Evolutionary conservation across 75 land plant species (phyloP).

Genomic region (Azolla pinnata): DNA sequence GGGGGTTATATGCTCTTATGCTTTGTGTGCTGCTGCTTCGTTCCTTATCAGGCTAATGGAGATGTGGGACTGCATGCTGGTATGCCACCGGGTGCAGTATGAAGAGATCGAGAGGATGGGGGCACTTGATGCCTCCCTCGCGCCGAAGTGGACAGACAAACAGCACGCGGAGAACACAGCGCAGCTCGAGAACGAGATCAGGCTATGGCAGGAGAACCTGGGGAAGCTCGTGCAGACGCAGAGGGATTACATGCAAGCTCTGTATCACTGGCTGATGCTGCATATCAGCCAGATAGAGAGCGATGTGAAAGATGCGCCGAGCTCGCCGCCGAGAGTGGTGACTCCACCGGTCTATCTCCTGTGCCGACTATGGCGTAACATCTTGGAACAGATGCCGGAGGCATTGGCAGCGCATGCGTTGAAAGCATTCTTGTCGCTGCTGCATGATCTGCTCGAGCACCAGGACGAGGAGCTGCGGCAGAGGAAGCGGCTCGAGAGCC

Average conservation of each 20-base stretch:
- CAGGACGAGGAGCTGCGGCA: constrained; percentile 66
- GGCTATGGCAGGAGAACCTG: constrained; percentile 51
- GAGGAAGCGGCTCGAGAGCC: constrained; percentile 53
- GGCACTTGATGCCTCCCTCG: constrained; percentile 31
- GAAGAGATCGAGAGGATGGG: constrained; percentile 64
- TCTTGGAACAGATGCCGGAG: constrained; percentile 57
- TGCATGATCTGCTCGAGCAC: constrained; percentile 51
- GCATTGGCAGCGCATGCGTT: constrained; percentile 82
- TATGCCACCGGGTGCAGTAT: constrained; percentile 66
- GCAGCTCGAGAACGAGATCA: constrained; percentile 68
- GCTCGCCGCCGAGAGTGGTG: constrained; percentile 8
- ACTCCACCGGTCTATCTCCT: constrained; percentile 52
- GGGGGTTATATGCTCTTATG: no score
- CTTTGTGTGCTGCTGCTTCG: no score
- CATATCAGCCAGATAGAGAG: constrained; percentile 47
- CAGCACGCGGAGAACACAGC: constrained; percentile 59
- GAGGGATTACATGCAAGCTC: constrained; percentile 60
- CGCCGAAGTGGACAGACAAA: constrained; percentile 46
- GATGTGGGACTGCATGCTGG: constrained; percentile 93
- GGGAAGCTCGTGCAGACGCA: constrained; percentile 51
- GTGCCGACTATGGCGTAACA: constrained; percentile 67
- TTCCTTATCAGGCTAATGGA: constrained; percentile 66
- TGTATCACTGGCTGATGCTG: constrained; percentile 77
- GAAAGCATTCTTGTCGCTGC: constrained; percentile 52
- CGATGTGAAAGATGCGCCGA: constrained; percentile 17